Percentiles rank a stretch among this genome's conserved stretches.
Conservation (phyloP, 2,329 filamentous ascomycete genomes). For the Xylaria sp. region DNA sequence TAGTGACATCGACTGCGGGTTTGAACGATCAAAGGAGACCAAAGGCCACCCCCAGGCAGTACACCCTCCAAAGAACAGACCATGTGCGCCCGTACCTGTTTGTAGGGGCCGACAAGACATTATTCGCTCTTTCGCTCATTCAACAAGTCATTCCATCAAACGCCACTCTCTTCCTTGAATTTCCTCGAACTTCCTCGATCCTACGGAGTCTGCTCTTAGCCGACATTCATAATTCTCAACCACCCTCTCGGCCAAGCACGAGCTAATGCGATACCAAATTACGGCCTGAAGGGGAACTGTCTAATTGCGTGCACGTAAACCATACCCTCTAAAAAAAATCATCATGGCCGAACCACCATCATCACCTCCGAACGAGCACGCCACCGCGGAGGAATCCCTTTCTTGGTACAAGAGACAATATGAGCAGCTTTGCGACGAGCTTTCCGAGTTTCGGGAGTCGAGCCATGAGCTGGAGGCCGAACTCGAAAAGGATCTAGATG, state of each 20-base stretch:
- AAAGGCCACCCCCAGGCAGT: slow-evolving; percentile 5
- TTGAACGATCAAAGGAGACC: neutral
- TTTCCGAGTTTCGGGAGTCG: slow-evolving; percentile 92
- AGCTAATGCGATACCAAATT: slow-evolving; percentile 25
- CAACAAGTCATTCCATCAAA: slow-evolving; percentile 12
- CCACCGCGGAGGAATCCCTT: slow-evolving; percentile 77
- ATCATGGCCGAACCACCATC: slow-evolving; percentile 69
- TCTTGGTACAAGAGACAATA: slow-evolving; percentile 97
- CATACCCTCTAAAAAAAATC: neutral
- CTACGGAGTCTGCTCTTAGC: slow-evolving; percentile 15
- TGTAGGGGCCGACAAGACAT: slow-evolving; percentile 27
- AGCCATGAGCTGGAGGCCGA: slow-evolving; percentile 95
- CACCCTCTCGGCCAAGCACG: slow-evolving; percentile 15
- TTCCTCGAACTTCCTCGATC: slow-evolving; percentile 30
- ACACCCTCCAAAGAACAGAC: slow-evolving; percentile 20
- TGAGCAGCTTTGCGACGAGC: slow-evolving; percentile 88
- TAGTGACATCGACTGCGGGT: slow-evolving; percentile 2
- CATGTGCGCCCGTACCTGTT: slow-evolving; percentile 28
- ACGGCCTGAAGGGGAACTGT: slow-evolving; percentile 29
- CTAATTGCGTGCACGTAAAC: slow-evolving; percentile 8
- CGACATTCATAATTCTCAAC: neutral
- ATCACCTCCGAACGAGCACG: slow-evolving; percentile 66
- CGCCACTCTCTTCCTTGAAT: slow-evolving; percentile 10
- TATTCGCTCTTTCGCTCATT: slow-evolving; percentile 28
- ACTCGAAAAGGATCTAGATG: slow-evolving; percentile 94